Conservation (phyloP, 345 rosid species). For the Syzygium oleosum region DNA sequence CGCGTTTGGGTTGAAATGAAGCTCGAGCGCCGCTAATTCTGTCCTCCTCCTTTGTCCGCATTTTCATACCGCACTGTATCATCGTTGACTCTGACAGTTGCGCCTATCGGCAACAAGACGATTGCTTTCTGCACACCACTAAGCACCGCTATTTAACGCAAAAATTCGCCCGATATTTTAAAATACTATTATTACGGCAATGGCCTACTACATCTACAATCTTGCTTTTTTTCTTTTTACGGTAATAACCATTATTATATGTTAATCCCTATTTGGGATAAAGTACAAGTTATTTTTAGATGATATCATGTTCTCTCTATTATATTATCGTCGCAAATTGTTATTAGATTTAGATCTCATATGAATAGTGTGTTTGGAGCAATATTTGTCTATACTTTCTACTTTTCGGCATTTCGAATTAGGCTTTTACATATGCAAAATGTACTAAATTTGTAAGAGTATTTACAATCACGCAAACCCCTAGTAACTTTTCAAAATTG, state of each 20-base stretch:
- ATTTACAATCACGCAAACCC: neutral
- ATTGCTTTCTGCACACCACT: too few relatives aligned
- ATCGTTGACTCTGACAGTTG: too few relatives aligned
- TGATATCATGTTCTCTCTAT: neutral
- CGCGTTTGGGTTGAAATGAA: neutral
- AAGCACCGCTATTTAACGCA: too few relatives aligned
- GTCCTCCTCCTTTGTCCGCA: neutral
- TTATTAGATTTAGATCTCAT: too few relatives aligned
- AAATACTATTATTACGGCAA: too few relatives aligned
- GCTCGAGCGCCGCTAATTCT: neutral
- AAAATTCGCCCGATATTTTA: too few relatives aligned
- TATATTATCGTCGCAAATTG: too few relatives aligned
- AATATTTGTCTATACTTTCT: neutral
- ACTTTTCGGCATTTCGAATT: too few relatives aligned
- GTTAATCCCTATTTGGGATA: neutral
- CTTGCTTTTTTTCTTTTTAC: neutral
- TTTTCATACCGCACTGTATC: accelerated
- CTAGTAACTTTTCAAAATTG: neutral
- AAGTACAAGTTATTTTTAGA: neutral
- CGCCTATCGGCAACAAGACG: too few relatives aligned
- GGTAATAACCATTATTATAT: neutral
- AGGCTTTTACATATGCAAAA: too few relatives aligned
- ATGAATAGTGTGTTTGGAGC: neutral
- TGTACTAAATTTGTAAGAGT: too few relatives aligned
- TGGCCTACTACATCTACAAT: neutral